Evolutionary conservation across 129 eudicot species (phyloP), one percentile per base, ranked within the genome.

Genomic region (Flaveria bidentis): DNA sequence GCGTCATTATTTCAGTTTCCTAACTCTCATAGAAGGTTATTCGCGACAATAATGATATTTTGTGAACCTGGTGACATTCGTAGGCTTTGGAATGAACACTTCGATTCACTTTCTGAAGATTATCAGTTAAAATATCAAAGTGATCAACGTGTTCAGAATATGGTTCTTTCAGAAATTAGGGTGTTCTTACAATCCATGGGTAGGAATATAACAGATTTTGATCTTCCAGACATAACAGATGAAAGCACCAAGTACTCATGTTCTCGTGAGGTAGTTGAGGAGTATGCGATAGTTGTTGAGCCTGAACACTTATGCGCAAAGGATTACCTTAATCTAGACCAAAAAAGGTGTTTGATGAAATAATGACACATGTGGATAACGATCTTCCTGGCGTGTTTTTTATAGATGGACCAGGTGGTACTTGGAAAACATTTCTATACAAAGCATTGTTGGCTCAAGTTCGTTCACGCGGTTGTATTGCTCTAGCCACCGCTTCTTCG

Each of bases 1-100:
- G 83, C 76, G 0, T 23, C 58, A 2, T 1, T 13, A 6, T 67
- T 70, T 28, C 71, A 79, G 14, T 66, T 75, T 75, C 82, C 89
- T 0, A 3, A 0, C 42, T 45, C 70, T 33, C 26, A 80, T 0
- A 50, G 76, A 6, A 49, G 52, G 12, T 14, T 76, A 9, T 78
- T 74, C 49, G 2, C 14, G 0, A 45, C 49, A 0, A 6, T 81
- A 4, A 23, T 85, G 26, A 67, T 81, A 2, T 71, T 22, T 64
- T 33, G 60, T 7, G 15, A 50, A 5, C 68, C 76, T 0, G 11
- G 23, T 6, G 52, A 80, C 55, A 82, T 80, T 9, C 11, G 11
- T 1, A 11, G 9, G 9, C 12, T 80, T 4, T 80, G 71, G 72
- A 11, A 42, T 1, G 69, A 45, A 16, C 77, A 60, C 36, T 42